Evolutionary conservation across 306 rosid genomes (phyloP), one percentile per base, ranked within the genome.

Genomic region (Prunus campanulata): DNA sequence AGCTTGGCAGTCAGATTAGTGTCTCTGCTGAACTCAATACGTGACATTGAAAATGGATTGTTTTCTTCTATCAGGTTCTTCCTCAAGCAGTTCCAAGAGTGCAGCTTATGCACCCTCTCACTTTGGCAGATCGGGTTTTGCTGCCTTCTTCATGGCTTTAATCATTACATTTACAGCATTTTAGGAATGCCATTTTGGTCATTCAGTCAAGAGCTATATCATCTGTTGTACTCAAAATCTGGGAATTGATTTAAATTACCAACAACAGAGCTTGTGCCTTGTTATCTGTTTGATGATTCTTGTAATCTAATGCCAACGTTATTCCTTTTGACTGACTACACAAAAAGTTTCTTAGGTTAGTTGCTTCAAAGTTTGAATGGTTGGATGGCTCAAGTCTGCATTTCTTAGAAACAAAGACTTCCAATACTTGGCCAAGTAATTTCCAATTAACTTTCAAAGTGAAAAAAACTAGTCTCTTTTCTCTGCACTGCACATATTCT

Each of bases 21-120:
- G 27, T 70, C 16, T 30, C 1, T 69, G 6, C 27, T 39, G 44
- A 39, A 39, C 44, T 39, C 9, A 39, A 39, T 39, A 39, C 44
- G 44, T 39, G 44, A 39, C 29, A 56, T 20, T 20, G 29, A n/a
- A 20, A 11, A n/a, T 55, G 61, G 44, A 8, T 64, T 7, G 3
- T 71, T 32, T 71, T 44, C 27, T 56, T 39, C 14, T 77, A 22
- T 22, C 77, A 77, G 76, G 55, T 78, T 70, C 76, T 50, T 71
- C 66, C 54, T 49, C 54, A 62, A 3, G 44, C 47, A 22, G 54
- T 71, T 22, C 72, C 24, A 70, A 65, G 65, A 78, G 68, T 61
- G 75, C 81, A 59, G 79, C 87, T 3, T 9, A 47, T 61, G 81
- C 80, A 62, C 61, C 44, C 50, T 57, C 35, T 32, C 69, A 42